Percentiles rank a stretch among this genome's conserved stretches.
Evolutionary conservation across 352 stramenopile genomes (phyloP).

Genomic region (Thalassiosira mediterranea): DNA sequence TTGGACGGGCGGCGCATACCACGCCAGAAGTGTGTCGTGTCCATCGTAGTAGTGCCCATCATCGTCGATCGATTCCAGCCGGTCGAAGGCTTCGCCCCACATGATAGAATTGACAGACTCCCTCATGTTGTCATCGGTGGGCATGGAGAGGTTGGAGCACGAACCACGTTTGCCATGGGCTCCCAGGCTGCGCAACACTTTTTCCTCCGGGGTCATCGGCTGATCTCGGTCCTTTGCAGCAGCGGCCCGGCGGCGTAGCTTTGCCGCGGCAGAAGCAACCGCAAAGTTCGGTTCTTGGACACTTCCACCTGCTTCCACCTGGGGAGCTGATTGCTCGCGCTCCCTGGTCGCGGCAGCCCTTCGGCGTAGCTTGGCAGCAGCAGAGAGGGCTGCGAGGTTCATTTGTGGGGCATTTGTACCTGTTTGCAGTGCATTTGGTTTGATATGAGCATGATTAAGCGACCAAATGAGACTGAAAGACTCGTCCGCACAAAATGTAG

Average conservation of each 20-base stretch:
- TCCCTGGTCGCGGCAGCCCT: too few species aligned
- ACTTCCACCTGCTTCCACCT: too few species aligned
- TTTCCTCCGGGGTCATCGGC: too few species aligned
- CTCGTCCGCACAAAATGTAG: too few species aligned
- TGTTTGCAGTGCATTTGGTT: too few species aligned
- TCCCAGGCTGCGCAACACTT: background rate
- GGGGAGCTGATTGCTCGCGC: too few species aligned
- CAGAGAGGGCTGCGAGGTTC: too few species aligned
- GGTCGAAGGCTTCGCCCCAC: constrained; percentile 13
- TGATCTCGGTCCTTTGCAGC: background rate
- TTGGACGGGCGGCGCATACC: constrained; percentile 53
- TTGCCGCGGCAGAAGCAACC: background rate
- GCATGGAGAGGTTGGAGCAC: background rate
- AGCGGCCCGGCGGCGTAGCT: background rate
- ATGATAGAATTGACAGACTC: background rate
- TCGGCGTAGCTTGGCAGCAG: too few species aligned
- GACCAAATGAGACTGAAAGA: too few species aligned
- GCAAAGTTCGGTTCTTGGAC: background rate
- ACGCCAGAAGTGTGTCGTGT: constrained; percentile 6
- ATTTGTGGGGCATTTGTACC: too few species aligned
- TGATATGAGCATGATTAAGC: too few species aligned
- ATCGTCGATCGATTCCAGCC: constrained; percentile 7
- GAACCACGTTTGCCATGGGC: background rate
- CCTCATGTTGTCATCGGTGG: too few species aligned
- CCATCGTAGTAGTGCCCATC: constrained; percentile 19